Conservation (phyloP, 1,139 yeast genomes). For the Scheffersomyces segobiensis region DNA sequence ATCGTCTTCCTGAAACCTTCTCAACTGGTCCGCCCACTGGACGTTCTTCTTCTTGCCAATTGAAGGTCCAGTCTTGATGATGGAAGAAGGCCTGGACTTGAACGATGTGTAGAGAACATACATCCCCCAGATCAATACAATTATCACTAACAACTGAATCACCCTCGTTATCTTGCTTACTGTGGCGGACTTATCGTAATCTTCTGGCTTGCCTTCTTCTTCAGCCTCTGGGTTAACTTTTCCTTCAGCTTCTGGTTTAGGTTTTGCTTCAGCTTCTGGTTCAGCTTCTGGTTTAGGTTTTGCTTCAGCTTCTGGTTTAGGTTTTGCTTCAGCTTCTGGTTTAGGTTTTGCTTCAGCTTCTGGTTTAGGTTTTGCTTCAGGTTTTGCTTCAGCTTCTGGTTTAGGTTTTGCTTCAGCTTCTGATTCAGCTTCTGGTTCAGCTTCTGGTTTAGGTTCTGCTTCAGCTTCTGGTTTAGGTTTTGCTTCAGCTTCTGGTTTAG, state of each 20-base stretch:
- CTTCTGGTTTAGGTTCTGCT: slow-evolving; percentile 5
- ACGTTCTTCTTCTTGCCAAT: slow-evolving; percentile 50
- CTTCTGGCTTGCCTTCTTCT: background rate
- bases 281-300: no score
- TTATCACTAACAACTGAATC: slow-evolving; percentile 43
- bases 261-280: background rate
- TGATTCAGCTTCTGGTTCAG: slow-evolving; percentile 7
- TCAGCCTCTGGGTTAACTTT: background rate
- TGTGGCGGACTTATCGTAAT: slow-evolving; percentile 12
- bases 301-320: slow-evolving; percentile 3
- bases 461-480: no score
- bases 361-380: no score
- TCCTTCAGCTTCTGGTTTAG: background rate
- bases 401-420: no score
- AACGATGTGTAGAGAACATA: slow-evolving; percentile 40
- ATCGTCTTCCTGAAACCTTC: slow-evolving; percentile 36
- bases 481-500: no score
- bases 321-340: background rate
- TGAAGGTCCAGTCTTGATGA: slow-evolving; percentile 38
- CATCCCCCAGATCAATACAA: slow-evolving; percentile 45
- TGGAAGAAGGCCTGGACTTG: slow-evolving; percentile 44
- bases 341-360: slow-evolving; percentile 6
- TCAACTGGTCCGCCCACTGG: slow-evolving; percentile 58
- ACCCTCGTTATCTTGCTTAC: slow-evolving; percentile 35
- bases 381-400: no score